Conservation (phyloP, 2,329 filamentous ascomycete genomes). For the Nemania serpens region DNA sequence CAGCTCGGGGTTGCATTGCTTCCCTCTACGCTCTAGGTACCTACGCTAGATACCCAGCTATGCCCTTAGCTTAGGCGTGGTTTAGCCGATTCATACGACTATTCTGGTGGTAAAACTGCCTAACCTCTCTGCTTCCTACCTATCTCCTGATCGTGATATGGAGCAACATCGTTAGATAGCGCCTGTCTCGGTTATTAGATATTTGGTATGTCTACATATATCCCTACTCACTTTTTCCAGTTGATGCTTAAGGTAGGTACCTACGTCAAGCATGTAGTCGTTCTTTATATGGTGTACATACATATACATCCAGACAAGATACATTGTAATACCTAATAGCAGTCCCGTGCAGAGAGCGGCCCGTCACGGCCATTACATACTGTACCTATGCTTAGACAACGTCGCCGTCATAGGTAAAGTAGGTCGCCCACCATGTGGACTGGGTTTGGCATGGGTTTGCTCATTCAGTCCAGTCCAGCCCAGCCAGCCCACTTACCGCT, state of each 20-base stretch:
- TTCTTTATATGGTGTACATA: background rate
- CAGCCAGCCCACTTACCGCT: too few species aligned
- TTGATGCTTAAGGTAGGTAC: background rate
- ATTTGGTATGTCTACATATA: background rate
- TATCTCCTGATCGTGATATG: slow-evolving; percentile 11
- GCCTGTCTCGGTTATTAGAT: slow-evolving; percentile 1
- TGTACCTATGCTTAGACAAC: too few species aligned
- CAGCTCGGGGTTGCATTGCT: slow-evolving; percentile 18
- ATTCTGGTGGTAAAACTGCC: background rate
- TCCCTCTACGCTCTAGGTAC: background rate
- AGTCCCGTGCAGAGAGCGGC: too few species aligned
- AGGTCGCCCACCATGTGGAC: too few species aligned
- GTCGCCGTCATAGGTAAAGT: too few species aligned
- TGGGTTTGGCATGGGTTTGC: too few species aligned
- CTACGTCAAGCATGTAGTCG: background rate
- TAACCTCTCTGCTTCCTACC: background rate
- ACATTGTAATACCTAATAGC: too few species aligned
- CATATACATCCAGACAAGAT: background rate
- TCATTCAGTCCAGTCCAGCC: too few species aligned
- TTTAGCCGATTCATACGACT: slow-evolving; percentile 5
- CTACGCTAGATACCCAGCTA: background rate
- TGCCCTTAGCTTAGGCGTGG: background rate
- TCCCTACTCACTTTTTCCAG: too few species aligned
- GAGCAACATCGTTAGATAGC: slow-evolving; percentile 10
- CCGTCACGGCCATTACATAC: too few species aligned